These are phyloP conservation scores for Physaria fendleri DNA, from an alignment of 345 rosid species.

Conservation along the genomic window DNA sequence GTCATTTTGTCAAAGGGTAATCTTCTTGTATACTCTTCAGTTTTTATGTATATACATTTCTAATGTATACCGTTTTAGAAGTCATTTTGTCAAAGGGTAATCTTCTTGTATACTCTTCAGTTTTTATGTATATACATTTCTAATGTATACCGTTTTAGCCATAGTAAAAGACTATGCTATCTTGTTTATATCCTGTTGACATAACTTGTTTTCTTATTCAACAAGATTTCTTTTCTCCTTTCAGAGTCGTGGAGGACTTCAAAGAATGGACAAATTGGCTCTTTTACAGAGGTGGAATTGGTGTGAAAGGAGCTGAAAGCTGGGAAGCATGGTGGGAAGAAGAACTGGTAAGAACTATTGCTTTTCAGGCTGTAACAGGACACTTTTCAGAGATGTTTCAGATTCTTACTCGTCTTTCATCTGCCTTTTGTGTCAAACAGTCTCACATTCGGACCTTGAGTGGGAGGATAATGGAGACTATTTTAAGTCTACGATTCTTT, in stretches of 20 bases:
- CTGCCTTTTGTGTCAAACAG: constrained; percentile 34
- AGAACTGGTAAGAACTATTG: constrained; percentile 58
- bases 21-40: constrained; percentile 84
- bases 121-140: constrained; percentile 1
- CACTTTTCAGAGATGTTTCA: not conserved
- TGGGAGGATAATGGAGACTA: constrained; percentile 86
- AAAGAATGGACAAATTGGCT: constrained; percentile 99
- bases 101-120: constrained; percentile 25
- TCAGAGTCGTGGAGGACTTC: constrained; percentile 92
- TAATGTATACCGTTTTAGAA: constrained; percentile 94
- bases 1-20: too few relatives aligned
- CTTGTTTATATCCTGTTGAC: constrained; percentile 1
- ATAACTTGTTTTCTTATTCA: not conserved
- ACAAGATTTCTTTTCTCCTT: constrained; percentile 12
- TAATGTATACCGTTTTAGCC: not conserved
- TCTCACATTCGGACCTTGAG: constrained; percentile 73
- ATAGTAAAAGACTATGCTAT: constrained; percentile 7
- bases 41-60: too few relatives aligned
- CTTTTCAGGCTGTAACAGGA: not conserved
- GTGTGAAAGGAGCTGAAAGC: constrained; percentile 96
- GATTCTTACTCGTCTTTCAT: not conserved
- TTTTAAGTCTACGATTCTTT: constrained; percentile 79
- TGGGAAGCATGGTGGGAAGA: constrained; percentile 99
- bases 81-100: constrained; percentile 93
- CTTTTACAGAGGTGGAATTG: constrained; percentile 96